Percentiles rank a stretch among this genome's conserved stretches.
phyloP scores from a whole-genome alignment of 768 basidiomycete genomes.

The Rhizopogon vulgaris region DNA sequence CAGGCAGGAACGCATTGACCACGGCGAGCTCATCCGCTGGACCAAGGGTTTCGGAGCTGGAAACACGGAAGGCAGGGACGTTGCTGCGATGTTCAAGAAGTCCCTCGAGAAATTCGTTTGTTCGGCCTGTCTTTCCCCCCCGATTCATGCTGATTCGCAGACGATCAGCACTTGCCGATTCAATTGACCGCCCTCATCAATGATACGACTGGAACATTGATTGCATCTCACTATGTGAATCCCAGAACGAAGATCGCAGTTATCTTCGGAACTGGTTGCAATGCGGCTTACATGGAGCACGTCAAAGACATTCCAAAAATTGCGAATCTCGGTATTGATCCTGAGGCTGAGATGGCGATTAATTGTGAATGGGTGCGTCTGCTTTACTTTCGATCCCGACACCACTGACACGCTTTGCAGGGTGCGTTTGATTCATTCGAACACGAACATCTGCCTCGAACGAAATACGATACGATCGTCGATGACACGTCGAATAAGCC shows the following conservation, averaged over 20 bases:
- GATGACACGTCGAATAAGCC: constrained; percentile 97
- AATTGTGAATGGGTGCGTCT: constrained; percentile 90
- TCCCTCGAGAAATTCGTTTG: constrained; percentile 70
- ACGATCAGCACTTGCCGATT: constrained; percentile 70
- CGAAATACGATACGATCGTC: constrained; percentile 88
- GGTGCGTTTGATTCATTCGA: constrained; percentile 96
- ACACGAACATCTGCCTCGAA: constrained; percentile 91
- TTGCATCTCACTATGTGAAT: constrained; percentile 95
- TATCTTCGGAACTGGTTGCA: constrained; percentile 98
- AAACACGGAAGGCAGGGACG: constrained; percentile 89
- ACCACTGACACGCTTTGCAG: constrained; percentile 32
- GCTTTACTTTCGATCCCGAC: neutral
- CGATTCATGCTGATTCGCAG: neutral
- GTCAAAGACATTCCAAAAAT: constrained; percentile 85
- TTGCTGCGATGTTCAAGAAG: constrained; percentile 87
- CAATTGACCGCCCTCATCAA: constrained; percentile 86
- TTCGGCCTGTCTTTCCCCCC: neutral
- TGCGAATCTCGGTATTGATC: constrained; percentile 60
- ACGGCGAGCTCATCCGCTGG: constrained; percentile 93
- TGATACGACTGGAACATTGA: constrained; percentile 96
- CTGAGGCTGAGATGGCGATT: constrained; percentile 76
- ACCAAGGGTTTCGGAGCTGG: constrained; percentile 96
- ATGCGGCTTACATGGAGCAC: constrained; percentile 97
- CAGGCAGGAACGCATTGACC: constrained; percentile 92
- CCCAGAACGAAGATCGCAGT: constrained; percentile 87